These are phyloP conservation scores for Russula sp. DNA, from an alignment of 768 basidiomycete genomes.

Conservation along the genomic window DNA sequence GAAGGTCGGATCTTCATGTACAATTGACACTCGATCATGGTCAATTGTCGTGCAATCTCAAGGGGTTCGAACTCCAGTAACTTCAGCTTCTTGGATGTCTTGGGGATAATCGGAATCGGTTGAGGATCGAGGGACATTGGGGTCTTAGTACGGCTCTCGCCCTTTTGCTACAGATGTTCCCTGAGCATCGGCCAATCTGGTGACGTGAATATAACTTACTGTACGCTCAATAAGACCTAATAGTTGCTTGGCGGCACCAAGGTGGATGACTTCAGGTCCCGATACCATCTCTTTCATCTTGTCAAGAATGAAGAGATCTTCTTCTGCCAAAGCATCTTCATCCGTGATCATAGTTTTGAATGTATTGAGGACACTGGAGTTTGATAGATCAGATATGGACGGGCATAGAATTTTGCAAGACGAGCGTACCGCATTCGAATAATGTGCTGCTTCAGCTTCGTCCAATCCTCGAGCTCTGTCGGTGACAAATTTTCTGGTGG, in stretches of 20 bases:
- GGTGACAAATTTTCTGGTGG: conserved; percentile 60
- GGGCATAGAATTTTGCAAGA: background rate
- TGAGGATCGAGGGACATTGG: conserved; percentile 51
- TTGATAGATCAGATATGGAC: conserved; percentile 2
- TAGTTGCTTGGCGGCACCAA: conserved; percentile 70
- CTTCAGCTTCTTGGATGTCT: conserved; percentile 63
- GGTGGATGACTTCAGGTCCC: conserved; percentile 52
- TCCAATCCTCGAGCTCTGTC: conserved; percentile 71
- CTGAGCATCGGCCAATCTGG: conserved; percentile 2
- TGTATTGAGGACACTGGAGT: conserved; percentile 74
- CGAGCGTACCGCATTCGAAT: conserved; percentile 71
- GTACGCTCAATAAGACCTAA: conserved; percentile 68
- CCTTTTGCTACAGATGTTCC: conserved; percentile 37
- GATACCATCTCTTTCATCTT: conserved; percentile 76
- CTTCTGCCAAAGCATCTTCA: conserved; percentile 76
- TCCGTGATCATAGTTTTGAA: conserved; percentile 86
- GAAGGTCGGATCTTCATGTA: conserved; percentile 85
- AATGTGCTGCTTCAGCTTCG: conserved; percentile 74
- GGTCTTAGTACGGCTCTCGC: conserved; percentile 50
- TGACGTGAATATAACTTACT: conserved; percentile 40
- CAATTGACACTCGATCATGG: conserved; percentile 79
- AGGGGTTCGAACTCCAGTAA: conserved; percentile 80
- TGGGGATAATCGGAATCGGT: conserved; percentile 72
- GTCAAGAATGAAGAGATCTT: conserved; percentile 75
- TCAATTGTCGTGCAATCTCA: conserved; percentile 89